A percentile compares a stretch with the other conserved stretches of the same genome.
Evolutionary conservation across 495 filamentous ascomycete genomes (phyloP).

Genomic region (Penicillium argentinense): DNA sequence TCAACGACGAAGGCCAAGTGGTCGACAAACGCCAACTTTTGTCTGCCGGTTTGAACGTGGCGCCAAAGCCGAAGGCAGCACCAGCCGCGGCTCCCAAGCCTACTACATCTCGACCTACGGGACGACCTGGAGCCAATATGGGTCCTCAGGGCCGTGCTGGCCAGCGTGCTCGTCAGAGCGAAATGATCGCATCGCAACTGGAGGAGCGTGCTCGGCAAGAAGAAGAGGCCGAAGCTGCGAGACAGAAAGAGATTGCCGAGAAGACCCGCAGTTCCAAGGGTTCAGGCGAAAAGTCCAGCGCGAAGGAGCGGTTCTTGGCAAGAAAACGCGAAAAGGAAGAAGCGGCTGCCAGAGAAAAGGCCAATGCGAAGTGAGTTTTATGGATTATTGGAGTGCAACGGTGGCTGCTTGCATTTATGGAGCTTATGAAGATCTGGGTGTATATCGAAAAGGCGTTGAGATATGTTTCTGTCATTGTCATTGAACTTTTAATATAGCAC

Average conservation of each 20-base stretch:
- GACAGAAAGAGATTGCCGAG: conserved; percentile 64
- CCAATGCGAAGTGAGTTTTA: conserved; percentile 8
- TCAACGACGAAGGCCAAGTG: conserved; percentile 94
- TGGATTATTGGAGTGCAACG: background rate
- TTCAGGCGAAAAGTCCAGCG: conserved; percentile 77
- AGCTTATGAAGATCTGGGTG: conserved; percentile 10
- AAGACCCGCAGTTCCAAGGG: conserved; percentile 73
- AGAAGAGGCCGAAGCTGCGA: conserved; percentile 73
- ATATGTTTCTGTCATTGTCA: background rate
- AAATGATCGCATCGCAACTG: conserved; percentile 73
- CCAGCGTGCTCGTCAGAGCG: conserved; percentile 77
- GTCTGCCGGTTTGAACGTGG: conserved; percentile 82
- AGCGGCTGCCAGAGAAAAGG: conserved; percentile 39
- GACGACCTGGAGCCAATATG: conserved; percentile 28
- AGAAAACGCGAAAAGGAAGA: conserved; percentile 80
- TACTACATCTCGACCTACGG: conserved; percentile 30
- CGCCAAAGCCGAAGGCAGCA: conserved; percentile 54
- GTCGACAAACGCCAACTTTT: conserved; percentile 92
- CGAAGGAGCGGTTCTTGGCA: conserved; percentile 83
- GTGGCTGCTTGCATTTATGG: background rate
- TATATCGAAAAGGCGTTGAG: background rate
- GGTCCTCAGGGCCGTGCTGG: conserved; percentile 46
- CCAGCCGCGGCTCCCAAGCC: conserved; percentile 34
- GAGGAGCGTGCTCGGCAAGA: conserved; percentile 72
- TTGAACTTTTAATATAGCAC: background rate